phyloP scores from a whole-genome alignment of 2,329 filamentous ascomycete genomes.

The Myriosclerotinia duriaeana region DNA sequence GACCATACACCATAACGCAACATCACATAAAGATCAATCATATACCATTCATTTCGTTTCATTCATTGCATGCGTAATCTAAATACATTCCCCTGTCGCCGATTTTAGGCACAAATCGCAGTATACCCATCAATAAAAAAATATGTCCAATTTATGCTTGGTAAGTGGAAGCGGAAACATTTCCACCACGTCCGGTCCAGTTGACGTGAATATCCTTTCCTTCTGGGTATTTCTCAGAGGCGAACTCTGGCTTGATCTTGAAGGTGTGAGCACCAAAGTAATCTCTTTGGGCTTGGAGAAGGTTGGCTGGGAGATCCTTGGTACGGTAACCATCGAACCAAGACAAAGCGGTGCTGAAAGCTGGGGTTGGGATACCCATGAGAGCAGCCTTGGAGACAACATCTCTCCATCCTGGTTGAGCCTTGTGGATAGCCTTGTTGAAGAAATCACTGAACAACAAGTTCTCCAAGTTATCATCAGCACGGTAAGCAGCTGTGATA shows the following conservation, averaged over 20 bases:
- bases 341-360: constrained; percentile 93
- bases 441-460: constrained; percentile 99
- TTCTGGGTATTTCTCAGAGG: constrained; percentile 75
- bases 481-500: constrained; percentile 96
- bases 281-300: constrained; percentile 97
- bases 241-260: constrained; percentile 78
- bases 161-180: constrained; percentile 96
- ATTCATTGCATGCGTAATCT: constrained; percentile 20
- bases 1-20: background rate
- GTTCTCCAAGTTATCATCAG: constrained; percentile 93
- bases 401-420: constrained; percentile 88
- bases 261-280: constrained; percentile 98
- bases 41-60: constrained; percentile 13
- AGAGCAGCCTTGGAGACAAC: constrained; percentile 88
- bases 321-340: constrained; percentile 99
- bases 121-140: constrained; percentile 12
- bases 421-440: constrained; percentile 97
- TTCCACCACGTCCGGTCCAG: constrained; percentile 98
- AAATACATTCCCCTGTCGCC: constrained; percentile 22
- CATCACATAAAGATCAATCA: background rate
- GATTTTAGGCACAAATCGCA: constrained; percentile 6
- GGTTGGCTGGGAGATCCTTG: constrained; percentile 94
- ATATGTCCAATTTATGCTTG: constrained; percentile 65
- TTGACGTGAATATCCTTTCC: constrained; percentile 96
- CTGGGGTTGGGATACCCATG: constrained; percentile 92